A percentile compares a stretch with the other conserved stretches of the same genome.
Conservation (phyloP, 768 basidiomycete species). For the Pilatotrama ljubarskyi region DNA sequence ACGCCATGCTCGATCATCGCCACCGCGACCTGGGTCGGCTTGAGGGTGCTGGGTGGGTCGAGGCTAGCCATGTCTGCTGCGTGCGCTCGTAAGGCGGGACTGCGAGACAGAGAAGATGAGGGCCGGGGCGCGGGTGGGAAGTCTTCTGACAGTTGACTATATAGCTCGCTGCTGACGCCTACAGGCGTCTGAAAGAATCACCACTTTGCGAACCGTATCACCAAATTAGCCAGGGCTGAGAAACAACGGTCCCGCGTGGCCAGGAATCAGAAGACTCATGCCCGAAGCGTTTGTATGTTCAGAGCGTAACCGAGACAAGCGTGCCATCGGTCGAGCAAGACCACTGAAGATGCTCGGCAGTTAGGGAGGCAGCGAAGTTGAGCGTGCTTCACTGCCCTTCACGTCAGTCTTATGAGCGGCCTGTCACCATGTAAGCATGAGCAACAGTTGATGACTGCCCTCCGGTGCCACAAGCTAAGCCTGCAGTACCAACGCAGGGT, state of each 20-base stretch:
- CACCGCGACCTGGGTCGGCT: constrained; percentile 57
- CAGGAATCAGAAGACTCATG: constrained; percentile 3
- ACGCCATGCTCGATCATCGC: constrained; percentile 58
- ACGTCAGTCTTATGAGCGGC: no score
- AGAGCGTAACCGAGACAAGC: neutral
- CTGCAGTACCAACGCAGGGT: no score
- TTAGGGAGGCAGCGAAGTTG: neutral
- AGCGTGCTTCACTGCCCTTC: no score
- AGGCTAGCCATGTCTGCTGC: constrained; percentile 14
- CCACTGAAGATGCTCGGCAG: neutral
- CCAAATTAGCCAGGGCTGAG: constrained; percentile 14
- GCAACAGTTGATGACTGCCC: no score
- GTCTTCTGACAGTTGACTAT: constrained; percentile 3
- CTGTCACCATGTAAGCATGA: no score
- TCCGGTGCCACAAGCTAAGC: no score
- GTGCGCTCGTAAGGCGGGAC: neutral
- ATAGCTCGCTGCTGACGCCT: constrained; percentile 12
- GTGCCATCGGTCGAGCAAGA: neutral
- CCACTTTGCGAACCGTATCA: neutral
- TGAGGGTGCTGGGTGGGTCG: constrained; percentile 48
- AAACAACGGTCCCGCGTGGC: neutral
- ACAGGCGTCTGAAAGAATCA: constrained; percentile 11
- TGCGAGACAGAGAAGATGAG: neutral
- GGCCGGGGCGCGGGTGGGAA: constrained; percentile 1
- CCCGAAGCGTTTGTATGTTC: neutral